A percentile compares a stretch with the other conserved stretches of the same genome.
Evolutionary conservation across 2,329 filamentous ascomycete species (phyloP).

Genomic region (Ophiostoma triangulosporum): DNA sequence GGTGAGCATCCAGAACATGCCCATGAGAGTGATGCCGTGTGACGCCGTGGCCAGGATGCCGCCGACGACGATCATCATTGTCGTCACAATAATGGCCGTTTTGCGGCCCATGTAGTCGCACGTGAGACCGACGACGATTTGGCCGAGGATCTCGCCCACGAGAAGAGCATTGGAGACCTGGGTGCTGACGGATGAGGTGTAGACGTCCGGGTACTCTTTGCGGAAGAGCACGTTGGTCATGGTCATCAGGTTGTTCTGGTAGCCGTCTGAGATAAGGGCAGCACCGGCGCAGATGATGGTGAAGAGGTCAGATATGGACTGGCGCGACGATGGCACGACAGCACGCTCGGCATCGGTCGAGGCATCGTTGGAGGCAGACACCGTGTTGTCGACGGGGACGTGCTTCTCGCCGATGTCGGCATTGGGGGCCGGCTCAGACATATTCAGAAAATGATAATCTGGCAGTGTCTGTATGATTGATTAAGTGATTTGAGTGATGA

Average conservation of each 20-base stretch:
- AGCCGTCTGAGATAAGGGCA: conserved; percentile 20
- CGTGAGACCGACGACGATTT: conserved; percentile 37
- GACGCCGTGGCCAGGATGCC: conserved; percentile 33
- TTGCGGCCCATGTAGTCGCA: conserved; percentile 36
- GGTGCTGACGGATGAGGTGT: conserved; percentile 23
- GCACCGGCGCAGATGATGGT: conserved; percentile 14
- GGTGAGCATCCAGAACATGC: conserved; percentile 39
- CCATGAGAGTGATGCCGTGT: conserved; percentile 23
- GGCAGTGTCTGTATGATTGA: too few relatives aligned
- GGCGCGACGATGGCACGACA: not conserved
- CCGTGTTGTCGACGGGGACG: not conserved
- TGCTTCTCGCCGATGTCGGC: not conserved
- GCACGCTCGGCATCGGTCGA: not conserved
- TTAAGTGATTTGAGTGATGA: too few relatives aligned
- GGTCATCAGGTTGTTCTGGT: conserved; percentile 23
- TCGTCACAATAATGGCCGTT: conserved; percentile 33
- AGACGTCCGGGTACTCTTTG: conserved; percentile 20
- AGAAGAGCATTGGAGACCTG: conserved; percentile 39
- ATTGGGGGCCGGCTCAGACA: not conserved
- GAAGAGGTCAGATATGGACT: not conserved
- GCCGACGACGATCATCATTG: conserved; percentile 28
- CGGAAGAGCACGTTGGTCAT: conserved; percentile 21
- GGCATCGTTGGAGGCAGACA: not conserved
- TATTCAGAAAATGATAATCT: too few relatives aligned
- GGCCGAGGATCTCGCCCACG: conserved; percentile 42